Conservation (phyloP, 192 early-diverging fungal species). For the Chytriomyces hyalinus region DNA sequence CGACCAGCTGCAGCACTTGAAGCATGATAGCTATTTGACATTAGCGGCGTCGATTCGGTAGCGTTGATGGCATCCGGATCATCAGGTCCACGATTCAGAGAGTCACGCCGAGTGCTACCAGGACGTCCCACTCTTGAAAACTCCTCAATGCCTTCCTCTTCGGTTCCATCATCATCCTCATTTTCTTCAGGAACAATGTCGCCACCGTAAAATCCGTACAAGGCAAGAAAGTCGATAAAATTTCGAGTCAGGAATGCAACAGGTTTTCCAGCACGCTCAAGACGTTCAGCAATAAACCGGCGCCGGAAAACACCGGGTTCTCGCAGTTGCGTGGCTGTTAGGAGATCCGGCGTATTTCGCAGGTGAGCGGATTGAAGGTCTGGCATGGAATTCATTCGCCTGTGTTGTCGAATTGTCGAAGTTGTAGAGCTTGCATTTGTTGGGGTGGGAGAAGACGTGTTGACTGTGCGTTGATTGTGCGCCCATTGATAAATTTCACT, state of each 20-base stretch:
- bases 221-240: conserved; percentile 91
- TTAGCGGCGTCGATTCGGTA: conserved; percentile 44
- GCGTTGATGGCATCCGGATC: conserved; percentile 2
- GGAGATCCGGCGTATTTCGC: conserved; percentile 21
- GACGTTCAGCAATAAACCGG: conserved; percentile 79
- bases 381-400: conserved; percentile 52
- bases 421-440: conserved; percentile 47
- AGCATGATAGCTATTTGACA: conserved; percentile 8
- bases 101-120: background rate
- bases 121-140: background rate
- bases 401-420: background rate
- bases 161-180: conserved; percentile 47
- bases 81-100: background rate
- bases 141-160: background rate
- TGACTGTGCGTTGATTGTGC: conserved; percentile 55
- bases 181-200: conserved; percentile 83
- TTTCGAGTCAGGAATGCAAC: conserved; percentile 78
- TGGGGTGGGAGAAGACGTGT: conserved; percentile 38
- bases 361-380: conserved; percentile 35
- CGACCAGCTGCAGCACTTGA: background rate
- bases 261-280: conserved; percentile 64
- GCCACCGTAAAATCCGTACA: conserved; percentile 94
- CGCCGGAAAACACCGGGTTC: conserved; percentile 90
- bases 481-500: conserved; percentile 91
- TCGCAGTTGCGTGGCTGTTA: conserved; percentile 59